Conservation (phyloP, 306 rosid species). For the Glycine soja region DNA sequence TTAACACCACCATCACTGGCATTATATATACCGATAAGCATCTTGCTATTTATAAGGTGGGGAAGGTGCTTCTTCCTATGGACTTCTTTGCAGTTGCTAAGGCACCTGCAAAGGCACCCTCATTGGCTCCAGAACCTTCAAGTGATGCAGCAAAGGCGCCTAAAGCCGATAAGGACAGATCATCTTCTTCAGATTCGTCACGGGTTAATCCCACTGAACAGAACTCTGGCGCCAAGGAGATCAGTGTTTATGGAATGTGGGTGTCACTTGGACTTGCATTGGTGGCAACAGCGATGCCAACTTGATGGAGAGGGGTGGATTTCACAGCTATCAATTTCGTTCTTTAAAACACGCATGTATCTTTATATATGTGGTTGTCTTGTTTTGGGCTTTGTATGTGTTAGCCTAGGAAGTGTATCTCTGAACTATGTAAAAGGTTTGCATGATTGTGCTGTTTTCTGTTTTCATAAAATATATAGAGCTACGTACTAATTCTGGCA, state of each 20-base stretch:
- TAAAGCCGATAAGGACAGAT: constrained; percentile 51
- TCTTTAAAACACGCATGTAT: neutral
- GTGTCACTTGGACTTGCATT: constrained; percentile 19
- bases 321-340: too few relatives aligned
- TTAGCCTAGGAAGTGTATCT: neutral
- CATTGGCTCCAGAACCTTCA: constrained; percentile 48
- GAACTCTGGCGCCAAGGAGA: constrained; percentile 23
- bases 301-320: neutral
- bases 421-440: too few relatives aligned
- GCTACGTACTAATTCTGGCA: neutral
- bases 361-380: neutral
- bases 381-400: neutral
- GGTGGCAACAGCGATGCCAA: constrained; percentile 3
- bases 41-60: constrained; percentile 72
- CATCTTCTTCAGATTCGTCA: constrained; percentile 41
- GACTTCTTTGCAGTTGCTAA: constrained; percentile 56
- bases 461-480: neutral
- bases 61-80: constrained; percentile 63
- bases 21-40: constrained; percentile 64
- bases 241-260: constrained; percentile 28
- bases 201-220: constrained; percentile 17
- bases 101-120: constrained; percentile 53
- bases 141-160: constrained; percentile 36
- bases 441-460: neutral
- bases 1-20: constrained; percentile 65